A percentile compares a stretch with the other conserved stretches of the same genome.
Conservation (phyloP, 495 filamentous ascomycete species). For the Neurospora intermedia region DNA sequence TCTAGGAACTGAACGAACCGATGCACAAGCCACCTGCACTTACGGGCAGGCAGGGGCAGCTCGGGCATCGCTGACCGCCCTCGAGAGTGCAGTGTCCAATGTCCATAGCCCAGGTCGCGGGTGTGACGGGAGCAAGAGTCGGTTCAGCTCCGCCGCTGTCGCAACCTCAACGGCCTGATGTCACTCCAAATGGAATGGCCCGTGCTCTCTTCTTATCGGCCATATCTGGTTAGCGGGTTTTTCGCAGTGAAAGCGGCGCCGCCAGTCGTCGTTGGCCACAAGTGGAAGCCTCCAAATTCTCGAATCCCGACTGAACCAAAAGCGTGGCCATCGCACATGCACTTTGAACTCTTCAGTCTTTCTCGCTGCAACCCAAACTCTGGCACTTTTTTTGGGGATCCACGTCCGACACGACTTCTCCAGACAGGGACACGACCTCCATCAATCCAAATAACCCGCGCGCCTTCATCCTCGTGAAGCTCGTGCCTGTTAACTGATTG, state of each 20-base stretch:
- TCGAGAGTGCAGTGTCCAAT: too few relatives aligned
- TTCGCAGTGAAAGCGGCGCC: background rate
- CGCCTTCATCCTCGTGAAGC: background rate
- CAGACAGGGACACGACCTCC: background rate
- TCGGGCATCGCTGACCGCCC: background rate
- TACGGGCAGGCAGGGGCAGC: too few relatives aligned
- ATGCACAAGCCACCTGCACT: background rate
- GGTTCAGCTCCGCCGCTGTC: too few relatives aligned
- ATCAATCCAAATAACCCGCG: background rate
- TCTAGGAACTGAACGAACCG: too few relatives aligned
- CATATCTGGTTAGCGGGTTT: background rate
- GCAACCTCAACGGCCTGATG: conserved; percentile 3
- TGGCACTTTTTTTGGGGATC: background rate
- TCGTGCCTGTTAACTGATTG: background rate
- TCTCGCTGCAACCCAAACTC: background rate
- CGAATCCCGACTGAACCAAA: background rate
- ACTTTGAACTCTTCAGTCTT: background rate
- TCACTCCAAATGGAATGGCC: conserved; percentile 3
- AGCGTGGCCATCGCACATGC: background rate
- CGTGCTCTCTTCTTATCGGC: conserved; percentile 1
- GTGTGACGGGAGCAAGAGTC: background rate
- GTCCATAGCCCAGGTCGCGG: too few relatives aligned
- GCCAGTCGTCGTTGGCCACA: background rate
- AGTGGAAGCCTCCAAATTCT: background rate
- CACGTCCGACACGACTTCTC: background rate